Evolutionary conservation across 148 eudicot genomes (phyloP), one percentile per base, ranked within the genome.

Genomic region (Drosera capensis): DNA sequence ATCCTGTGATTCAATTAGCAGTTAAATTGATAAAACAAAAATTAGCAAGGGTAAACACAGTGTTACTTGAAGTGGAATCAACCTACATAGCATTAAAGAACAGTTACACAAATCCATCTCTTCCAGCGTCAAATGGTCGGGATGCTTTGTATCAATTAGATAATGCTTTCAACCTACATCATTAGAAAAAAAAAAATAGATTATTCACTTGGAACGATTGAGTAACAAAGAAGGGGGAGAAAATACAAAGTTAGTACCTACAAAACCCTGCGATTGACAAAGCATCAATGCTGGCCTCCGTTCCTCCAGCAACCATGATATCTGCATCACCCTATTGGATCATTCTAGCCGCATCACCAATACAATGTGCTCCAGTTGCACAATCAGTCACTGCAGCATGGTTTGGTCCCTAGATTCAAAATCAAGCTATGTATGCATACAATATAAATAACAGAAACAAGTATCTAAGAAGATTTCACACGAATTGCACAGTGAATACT

Each of bases 301-400:
- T 85, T 60, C 97, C 97, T 45, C 97, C 97, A 14, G 95, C 97
- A 62, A 90, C 78, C 97, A 90, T 90, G 45, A 90, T 88, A 66
- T 90, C 88, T 7, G 84, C 95, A 71, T 90, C 97, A 46, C 97
- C 97, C 66, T 80, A 78, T 44, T 75, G 74, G 66, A 90, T 78
- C 97, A 90, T 90, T 60, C 88, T 75, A 18, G 95, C 73, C 73
- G 97, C 95, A 73, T 90, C 97, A 45, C 97, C 97, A 56, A 90
- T 76, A 18, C 84, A 85, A 74, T 90, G 86, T 37, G 87, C 95
- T 59, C 97, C 97, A 39, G 97, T 90, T 42, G 97, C 97, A 72
- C 97, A 90, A 57, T 95, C 97, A 47, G 97, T 90, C 62, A 78
- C 93, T 73, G 95, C 95, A 75, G 97, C 95, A 71, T 84, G 97